A percentile compares a stretch with the other conserved stretches of the same genome.
These are phyloP conservation scores for Rhizophora apiculata DNA, from an alignment of 345 rosid genomes.

Conservation along the genomic window DNA sequence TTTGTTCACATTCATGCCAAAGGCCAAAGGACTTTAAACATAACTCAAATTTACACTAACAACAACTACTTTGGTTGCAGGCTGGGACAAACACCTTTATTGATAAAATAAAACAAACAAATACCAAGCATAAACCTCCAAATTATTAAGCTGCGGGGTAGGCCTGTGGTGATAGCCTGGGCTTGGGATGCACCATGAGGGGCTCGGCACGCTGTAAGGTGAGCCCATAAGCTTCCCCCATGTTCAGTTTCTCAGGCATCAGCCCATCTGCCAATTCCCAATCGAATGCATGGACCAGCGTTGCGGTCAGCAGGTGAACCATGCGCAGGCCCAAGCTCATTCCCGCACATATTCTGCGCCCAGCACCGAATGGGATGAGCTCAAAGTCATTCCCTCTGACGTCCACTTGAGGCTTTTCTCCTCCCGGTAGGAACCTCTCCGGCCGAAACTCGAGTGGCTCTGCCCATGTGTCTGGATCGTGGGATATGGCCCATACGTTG, in stretches of 20 bases:
- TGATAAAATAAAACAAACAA: too few relatives aligned
- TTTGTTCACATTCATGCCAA: too few relatives aligned
- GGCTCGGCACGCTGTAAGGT: slow-evolving; percentile 22
- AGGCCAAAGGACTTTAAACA: too few relatives aligned
- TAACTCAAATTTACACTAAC: too few relatives aligned
- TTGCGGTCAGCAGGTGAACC: slow-evolving; percentile 20
- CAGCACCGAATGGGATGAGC: slow-evolving; percentile 33
- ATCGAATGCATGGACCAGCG: slow-evolving; percentile 23
- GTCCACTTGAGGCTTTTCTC: slow-evolving; percentile 14
- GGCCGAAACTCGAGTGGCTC: slow-evolving; percentile 25
- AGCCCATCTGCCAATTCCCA: slow-evolving; percentile 19
- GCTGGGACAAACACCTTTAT: too few relatives aligned
- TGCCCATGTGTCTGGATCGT: slow-evolving; percentile 20
- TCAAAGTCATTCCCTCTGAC: slow-evolving; percentile 28
- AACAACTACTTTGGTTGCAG: too few relatives aligned
- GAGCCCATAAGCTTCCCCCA: slow-evolving; percentile 29
- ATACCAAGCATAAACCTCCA: neutral
- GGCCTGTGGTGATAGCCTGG: slow-evolving; percentile 10
- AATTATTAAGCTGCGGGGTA: neutral
- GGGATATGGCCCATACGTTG: slow-evolving; percentile 30
- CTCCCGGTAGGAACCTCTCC: slow-evolving; percentile 19
- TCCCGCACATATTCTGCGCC: slow-evolving; percentile 30
- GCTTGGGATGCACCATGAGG: slow-evolving; percentile 19
- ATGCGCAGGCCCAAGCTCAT: slow-evolving; percentile 22
- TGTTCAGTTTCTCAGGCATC: slow-evolving; percentile 17